A percentile compares a stretch with the other conserved stretches of the same genome.
Evolutionary conservation across 2,329 filamentous ascomycete genomes (phyloP).

Genomic region (Elsinoe batatas): DNA sequence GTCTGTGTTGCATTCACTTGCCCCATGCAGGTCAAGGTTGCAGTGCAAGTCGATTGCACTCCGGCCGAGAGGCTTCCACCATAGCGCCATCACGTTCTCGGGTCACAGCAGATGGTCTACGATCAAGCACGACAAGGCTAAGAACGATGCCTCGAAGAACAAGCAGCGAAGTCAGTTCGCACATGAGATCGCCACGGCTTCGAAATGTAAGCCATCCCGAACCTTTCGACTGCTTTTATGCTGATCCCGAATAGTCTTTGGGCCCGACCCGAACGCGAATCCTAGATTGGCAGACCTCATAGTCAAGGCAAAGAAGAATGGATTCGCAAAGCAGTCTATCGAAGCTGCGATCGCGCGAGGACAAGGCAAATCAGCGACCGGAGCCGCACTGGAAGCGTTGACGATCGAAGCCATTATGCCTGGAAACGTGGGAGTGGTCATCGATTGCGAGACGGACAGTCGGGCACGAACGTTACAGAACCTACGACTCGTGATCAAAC

Average conservation of each 20-base stretch:
- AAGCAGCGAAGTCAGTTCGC: conserved; percentile 57
- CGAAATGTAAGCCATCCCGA: conserved; percentile 50
- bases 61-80: conserved; percentile 14
- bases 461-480: conserved; percentile 65
- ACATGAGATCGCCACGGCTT: conserved; percentile 63
- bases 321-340: conserved; percentile 74
- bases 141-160: conserved; percentile 71
- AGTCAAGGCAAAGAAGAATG: conserved; percentile 69
- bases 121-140: conserved; percentile 90
- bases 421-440: conserved; percentile 61
- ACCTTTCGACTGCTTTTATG: background rate
- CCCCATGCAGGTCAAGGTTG: conserved; percentile 9
- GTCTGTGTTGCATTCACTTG: conserved; percentile 5
- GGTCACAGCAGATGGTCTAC: conserved; percentile 94
- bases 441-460: conserved; percentile 80
- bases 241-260: conserved; percentile 46
- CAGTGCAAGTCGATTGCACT: background rate
- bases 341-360: conserved; percentile 80
- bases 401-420: conserved; percentile 75
- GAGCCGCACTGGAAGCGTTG: conserved; percentile 64
- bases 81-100: conserved; percentile 30
- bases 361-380: conserved; percentile 68
- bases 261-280: conserved; percentile 64
- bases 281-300: conserved; percentile 65
- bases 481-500: conserved; percentile 61